These are phyloP conservation scores for Stachybotrys chlorohalonatus DNA, from an alignment of 2,329 filamentous ascomycete species.

Conservation along the genomic window DNA sequence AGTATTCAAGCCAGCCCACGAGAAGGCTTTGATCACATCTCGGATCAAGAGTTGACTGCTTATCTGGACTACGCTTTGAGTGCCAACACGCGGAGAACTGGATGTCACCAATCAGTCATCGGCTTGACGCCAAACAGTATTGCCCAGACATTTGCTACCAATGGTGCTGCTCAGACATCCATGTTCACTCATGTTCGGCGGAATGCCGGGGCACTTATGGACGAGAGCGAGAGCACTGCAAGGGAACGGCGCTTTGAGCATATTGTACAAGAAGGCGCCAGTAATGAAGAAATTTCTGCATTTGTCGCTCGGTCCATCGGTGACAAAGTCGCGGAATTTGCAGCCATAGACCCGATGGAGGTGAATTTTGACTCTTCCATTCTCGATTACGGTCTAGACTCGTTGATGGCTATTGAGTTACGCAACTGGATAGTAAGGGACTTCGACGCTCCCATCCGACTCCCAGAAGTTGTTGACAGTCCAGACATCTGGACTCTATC, in stretches of 20 bases:
- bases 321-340: background rate
- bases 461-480: slow-evolving; percentile 1
- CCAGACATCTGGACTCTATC: slow-evolving; percentile 2
- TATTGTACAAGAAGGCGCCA: background rate
- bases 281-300: slow-evolving; percentile 1
- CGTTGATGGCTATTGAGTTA: slow-evolving; percentile 34
- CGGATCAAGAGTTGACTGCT: background rate
- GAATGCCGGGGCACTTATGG: background rate
- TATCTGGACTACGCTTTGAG: slow-evolving; percentile 1
- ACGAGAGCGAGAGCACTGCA: background rate
- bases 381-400: slow-evolving; percentile 24
- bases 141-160: background rate
- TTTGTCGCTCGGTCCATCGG: slow-evolving; percentile 1
- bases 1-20: background rate
- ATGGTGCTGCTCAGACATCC: background rate
- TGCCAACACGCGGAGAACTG: background rate
- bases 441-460: slow-evolving; percentile 37
- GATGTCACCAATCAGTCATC: slow-evolving; percentile 1
- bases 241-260: background rate
- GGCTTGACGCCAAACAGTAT: slow-evolving; percentile 1
- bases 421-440: slow-evolving; percentile 34
- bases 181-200: slow-evolving; percentile 1
- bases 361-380: background rate
- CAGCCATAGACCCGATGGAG: background rate
- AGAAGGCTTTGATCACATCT: background rate